These are phyloP conservation scores for Lepiota brunneoincarnata DNA, from an alignment of 768 basidiomycete species.

Conservation along the genomic window DNA sequence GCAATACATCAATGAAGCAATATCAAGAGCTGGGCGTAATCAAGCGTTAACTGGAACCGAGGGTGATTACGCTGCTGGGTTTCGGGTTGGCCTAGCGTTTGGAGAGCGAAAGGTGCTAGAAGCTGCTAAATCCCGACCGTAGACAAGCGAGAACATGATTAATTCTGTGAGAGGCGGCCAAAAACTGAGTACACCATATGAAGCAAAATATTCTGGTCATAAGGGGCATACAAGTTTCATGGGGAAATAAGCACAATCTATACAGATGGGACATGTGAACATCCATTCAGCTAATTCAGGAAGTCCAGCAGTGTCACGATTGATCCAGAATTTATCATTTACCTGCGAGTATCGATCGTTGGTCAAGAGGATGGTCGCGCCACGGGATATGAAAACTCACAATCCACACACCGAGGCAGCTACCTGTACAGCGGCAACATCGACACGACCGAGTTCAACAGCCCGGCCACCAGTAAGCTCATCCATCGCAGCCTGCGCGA, in stretches of 20 bases:
- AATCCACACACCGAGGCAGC: slow-evolving; percentile 49
- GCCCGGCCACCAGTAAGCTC: slow-evolving; percentile 46
- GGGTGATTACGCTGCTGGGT: slow-evolving; percentile 41
- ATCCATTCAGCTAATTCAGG: no score
- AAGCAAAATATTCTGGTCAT: no score
- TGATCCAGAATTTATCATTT: no score
- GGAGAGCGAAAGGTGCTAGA: slow-evolving; percentile 29
- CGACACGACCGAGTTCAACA: slow-evolving; percentile 43
- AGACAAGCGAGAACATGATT: neutral
- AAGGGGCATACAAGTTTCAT: no score
- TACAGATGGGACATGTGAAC: no score
- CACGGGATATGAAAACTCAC: slow-evolving; percentile 15
- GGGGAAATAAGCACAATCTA: no score
- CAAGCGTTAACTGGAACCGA: slow-evolving; percentile 37
- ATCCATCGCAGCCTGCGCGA: slow-evolving; percentile 54
- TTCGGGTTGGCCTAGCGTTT: slow-evolving; percentile 46
- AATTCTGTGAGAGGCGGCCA: no score
- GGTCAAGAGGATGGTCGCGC: neutral
- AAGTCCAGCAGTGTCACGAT: no score
- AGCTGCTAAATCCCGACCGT: neutral
- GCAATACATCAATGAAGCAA: slow-evolving; percentile 56
- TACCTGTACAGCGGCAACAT: slow-evolving; percentile 42
- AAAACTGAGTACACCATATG: no score
- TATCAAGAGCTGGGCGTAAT: slow-evolving; percentile 31
- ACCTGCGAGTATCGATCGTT: neutral